Evolutionary conservation across 169 alveolate genomes (phyloP), one percentile per base, ranked within the genome.

Genomic region (Cryptosporidium sp.): DNA sequence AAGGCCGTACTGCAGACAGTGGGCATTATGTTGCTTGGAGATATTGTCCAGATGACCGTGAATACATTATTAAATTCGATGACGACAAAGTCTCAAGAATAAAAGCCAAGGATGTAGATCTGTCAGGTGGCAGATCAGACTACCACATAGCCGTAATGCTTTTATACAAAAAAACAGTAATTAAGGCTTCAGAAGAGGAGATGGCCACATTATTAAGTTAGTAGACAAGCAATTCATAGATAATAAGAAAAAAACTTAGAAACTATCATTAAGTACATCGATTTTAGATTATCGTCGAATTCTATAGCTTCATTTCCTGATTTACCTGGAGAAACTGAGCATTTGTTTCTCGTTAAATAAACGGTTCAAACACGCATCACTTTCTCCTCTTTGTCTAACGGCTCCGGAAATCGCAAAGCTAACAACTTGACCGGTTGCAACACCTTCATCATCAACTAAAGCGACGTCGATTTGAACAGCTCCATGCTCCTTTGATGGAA

Each of bases 11-110:
- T 41, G 98, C 98, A 59, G 99, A 97, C 80, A 96, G 98, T 51
- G 99, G 99, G 1, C 99, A 98, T 91, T 98, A 98, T 91, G 97
- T 98, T 55, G 98, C 99, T 33, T 98, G 99, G 99, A 80, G 89
- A 41, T 59, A 80, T 41, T 80, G 80, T 41, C 69, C 61, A 12
- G 37, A 65, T 35, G 75, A 80, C 18, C 74, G 80, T 3, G 89
- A 80, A 48, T 80, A 80, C 75, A 59, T 80, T 3, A 61, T 93
- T 51, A 96, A 95, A 92, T 95, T 94, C 84, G 98, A 96, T 85
- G 98, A 96, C 71, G 98, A 96, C 48, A 92, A 86, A 69, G 97
- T 96, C 35, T 73, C 96, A 4, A 95, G 93, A 37, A 84, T 91
- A 45, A 93, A 92, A 33, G 95, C 94, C 92, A 94, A 94, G 31